Base-by-base conservation (phyloP, 1,139 yeast genomes). In the Torulaspora globosa region DNA sequence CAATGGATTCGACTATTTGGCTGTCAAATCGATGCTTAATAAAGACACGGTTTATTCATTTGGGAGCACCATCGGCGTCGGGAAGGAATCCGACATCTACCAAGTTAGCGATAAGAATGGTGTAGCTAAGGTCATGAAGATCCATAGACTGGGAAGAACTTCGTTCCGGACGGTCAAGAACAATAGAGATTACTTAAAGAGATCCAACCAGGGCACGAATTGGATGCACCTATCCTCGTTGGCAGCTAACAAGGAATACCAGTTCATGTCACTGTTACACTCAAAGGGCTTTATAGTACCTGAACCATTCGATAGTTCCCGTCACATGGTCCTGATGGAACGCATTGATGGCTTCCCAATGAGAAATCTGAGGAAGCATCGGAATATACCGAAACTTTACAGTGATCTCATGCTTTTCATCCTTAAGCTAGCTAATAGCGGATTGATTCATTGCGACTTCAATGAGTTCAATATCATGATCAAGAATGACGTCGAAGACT, bases 391-490 rank as follows among this genome's bases (percentile, higher is more conserved):
- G 50, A 75, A 79, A 52, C 73, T 92, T 43, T 92, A 92, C 65
- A 79, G 87, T 21, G 84, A 89, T 46, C 72, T 94, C 59, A 90
- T 92, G 97, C 72, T 74, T 50, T 90, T 92, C 60, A 82, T 87
- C 30, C 95, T 90, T 12, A 77, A 80, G 52, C 71, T 92, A 49
- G 98, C 87, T 2, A 82, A 84, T 58, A 79, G 83, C 56, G 99
- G 99, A 1, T 73, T 92, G 51, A 90, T 92, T 49, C 99, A 92
- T 68, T 90, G 98, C 74, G 99, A 92, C 72, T 92, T 84, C 68
- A 92, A 92, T 66, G 99, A 92, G 67, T 92, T 92, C 68, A 92
- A 92, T 66, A 89, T 92, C 56, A 86, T 92, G 75, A 84, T 94
- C 36, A 74, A 86, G 44, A 82, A 83, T 54, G 71, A 75, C 37